Evolutionary conservation across 257 asterid genomes (phyloP).

Genomic region (Avicennia marina): DNA sequence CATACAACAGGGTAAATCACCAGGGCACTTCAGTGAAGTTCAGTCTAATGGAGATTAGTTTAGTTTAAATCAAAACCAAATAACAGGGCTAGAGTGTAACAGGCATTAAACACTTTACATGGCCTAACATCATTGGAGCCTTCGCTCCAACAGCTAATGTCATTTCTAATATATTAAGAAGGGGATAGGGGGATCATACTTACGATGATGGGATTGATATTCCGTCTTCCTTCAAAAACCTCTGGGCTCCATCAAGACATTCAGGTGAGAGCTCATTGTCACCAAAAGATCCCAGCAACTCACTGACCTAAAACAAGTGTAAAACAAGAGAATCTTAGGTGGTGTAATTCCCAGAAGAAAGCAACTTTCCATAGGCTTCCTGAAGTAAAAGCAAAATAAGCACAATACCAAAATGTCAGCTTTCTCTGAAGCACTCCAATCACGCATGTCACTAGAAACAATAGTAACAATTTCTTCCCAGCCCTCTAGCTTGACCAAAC

Average conservation of each 20-base stretch:
- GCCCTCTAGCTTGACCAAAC: conserved; percentile 91
- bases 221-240: conserved; percentile 87
- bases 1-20: too few relatives aligned
- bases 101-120: too few relatives aligned
- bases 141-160: too few relatives aligned
- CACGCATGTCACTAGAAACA: conserved; percentile 90
- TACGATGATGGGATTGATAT: conserved; percentile 95
- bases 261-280: conserved; percentile 99
- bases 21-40: too few relatives aligned
- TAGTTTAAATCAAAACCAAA: too few relatives aligned
- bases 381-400: not conserved
- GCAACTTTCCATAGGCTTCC: too few relatives aligned
- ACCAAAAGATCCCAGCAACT: conserved; percentile 95
- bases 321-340: conserved; percentile 5
- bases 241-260: conserved; percentile 98
- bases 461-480: conserved; percentile 85
- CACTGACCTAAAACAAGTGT: conserved; percentile 68
- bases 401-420: conserved; percentile 88
- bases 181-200: conserved; percentile 13
- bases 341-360: conserved; percentile 2
- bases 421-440: conserved; percentile 92
- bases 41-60: too few relatives aligned
- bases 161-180: too few relatives aligned
- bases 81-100: too few relatives aligned
- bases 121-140: too few relatives aligned